These are phyloP conservation scores for Paraphoma sp. DNA, from an alignment of 2,329 filamentous ascomycete species.

Conservation along the genomic window DNA sequence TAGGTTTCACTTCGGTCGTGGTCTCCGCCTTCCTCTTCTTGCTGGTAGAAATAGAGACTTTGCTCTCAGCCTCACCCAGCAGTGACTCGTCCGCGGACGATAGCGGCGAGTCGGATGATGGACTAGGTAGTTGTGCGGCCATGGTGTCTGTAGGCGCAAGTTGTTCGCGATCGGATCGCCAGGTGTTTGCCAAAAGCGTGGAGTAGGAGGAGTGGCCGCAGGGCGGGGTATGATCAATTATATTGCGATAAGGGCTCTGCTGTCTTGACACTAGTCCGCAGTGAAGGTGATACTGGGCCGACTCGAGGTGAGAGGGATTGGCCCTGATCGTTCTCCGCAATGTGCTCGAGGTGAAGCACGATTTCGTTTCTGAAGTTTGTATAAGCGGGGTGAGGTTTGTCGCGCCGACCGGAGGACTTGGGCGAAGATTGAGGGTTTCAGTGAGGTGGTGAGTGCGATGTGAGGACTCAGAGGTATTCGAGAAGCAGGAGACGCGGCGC, in stretches of 20 bases:
- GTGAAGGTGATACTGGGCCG: conserved; percentile 10
- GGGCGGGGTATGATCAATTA: background rate
- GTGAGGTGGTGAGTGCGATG: background rate
- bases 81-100: conserved; percentile 27
- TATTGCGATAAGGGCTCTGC: background rate
- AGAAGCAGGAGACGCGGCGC: background rate
- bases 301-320: conserved; percentile 7
- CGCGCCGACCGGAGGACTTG: background rate
- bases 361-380: background rate
- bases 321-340: background rate
- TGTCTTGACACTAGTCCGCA: background rate
- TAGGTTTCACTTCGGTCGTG: conserved; percentile 19
- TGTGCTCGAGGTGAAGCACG: background rate
- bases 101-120: conserved; percentile 29
- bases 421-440: too few species aligned
- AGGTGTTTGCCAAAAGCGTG: background rate
- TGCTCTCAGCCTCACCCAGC: conserved; percentile 3
- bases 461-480: background rate
- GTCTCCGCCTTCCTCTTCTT: conserved; percentile 38
- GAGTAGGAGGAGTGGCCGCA: conserved; percentile 5
- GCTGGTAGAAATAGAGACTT: conserved; percentile 6
- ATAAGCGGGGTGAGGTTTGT: background rate
- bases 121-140: conserved; percentile 20
- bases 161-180: background rate
- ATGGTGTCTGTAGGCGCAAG: conserved; percentile 11